A percentile compares a stretch with the other conserved stretches of the same genome.
phyloP scores from a whole-genome alignment of 2,329 filamentous ascomycete species.

The Metarhizium anisopliae region DNA sequence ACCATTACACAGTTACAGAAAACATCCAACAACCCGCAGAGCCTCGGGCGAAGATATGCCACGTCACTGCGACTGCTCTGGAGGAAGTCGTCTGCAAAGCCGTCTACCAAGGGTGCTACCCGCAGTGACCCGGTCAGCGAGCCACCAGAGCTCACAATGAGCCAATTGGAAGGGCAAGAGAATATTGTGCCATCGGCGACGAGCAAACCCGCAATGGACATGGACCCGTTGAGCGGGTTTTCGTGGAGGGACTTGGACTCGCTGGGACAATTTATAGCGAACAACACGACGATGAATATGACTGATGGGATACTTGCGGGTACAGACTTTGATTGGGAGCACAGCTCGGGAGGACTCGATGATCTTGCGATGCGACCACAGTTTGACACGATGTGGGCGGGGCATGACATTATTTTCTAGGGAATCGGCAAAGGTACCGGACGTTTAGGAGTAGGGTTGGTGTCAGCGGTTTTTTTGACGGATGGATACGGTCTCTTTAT shows the following conservation, averaged over 20 bases:
- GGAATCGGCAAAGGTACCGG: background rate
- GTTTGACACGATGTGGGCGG: slow-evolving; percentile 12
- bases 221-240: slow-evolving; percentile 43
- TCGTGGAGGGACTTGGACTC: slow-evolving; percentile 54
- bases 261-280: slow-evolving; percentile 42
- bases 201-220: slow-evolving; percentile 19
- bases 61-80: slow-evolving; percentile 51
- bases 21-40: slow-evolving; percentile 47
- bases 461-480: background rate
- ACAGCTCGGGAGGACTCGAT: slow-evolving; percentile 11
- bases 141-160: slow-evolving; percentile 15
- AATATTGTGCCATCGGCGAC: background rate
- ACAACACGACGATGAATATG: slow-evolving; percentile 13
- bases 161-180: slow-evolving; percentile 13
- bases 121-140: slow-evolving; percentile 7
- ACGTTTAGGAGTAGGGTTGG: background rate
- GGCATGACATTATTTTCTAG: slow-evolving; percentile 14
- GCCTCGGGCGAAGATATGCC: slow-evolving; percentile 53
- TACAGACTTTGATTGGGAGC: slow-evolving; percentile 17
- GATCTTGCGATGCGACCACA: slow-evolving; percentile 12
- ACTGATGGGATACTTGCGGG: slow-evolving; percentile 17
- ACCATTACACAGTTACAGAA: slow-evolving; percentile 51
- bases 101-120: background rate
- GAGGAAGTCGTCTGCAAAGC: slow-evolving; percentile 29
- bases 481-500: background rate